Base-by-base conservation (phyloP, 352 stramenopile genomes). In the Phytophthora melonis region DNA sequence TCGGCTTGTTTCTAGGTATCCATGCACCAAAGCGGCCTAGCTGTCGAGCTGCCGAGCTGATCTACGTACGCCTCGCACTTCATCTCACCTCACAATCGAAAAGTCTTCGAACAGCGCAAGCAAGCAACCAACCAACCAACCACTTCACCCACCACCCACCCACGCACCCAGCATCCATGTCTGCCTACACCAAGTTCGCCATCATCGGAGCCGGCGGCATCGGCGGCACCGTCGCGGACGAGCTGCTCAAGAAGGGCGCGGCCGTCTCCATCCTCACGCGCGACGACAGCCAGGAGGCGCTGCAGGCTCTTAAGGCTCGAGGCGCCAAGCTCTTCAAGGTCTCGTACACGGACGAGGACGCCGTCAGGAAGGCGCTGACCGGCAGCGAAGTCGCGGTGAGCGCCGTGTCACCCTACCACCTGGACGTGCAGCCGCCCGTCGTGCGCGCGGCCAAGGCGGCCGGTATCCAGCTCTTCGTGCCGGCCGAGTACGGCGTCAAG, bases 191-290 rank as follows among this genome's bases (percentile, higher is more conserved):
- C 52, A 68, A 58, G 47, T 77, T 72, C 27, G 69, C 75, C 34
- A 68, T 81, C 36, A 53, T 78, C 41, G 75, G 63, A 56, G 75
- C 69, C 50, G 75, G 74, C 45, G 64, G 63, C 65, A 41, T 81
- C 62, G 74, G 74, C 27, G 49, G 45, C 53, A 59, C 52, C 43
- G 55, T 75, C 43, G 70, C 43, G 23, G 69, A 77, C 32, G 68
- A 80, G 60, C 57, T 80, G 61, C 66, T 80, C 32, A 77, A 77
- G 50, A 69, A 69, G 21, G 61, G 62, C 19, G 45, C 16, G 16
- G 45, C 45, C 18, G 58, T 57, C 3, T 64, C 66, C 13, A 72
- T 80, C 30, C 74, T 77, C 60, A 80, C 72, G 3, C 67, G 72
- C 5, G 67, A 79, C 59, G 72, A 62, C n/a, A 53, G 36, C 47